A percentile compares a stretch with the other conserved stretches of the same genome.
Evolutionary conservation across 495 filamentous ascomycete genomes (phyloP).

Genomic region (Talaromyces adpressus): DNA sequence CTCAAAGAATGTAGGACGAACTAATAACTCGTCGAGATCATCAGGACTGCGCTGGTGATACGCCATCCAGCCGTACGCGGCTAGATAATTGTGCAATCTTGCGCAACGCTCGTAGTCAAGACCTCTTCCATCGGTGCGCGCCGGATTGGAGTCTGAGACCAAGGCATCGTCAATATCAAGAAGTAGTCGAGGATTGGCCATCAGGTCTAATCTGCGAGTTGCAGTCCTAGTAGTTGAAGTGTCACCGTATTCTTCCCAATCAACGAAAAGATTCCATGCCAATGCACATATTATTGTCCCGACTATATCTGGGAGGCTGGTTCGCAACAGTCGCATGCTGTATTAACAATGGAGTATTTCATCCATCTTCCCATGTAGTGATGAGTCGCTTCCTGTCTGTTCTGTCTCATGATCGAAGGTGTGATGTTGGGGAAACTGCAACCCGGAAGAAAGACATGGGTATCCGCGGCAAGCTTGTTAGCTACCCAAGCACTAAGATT

Average conservation of each 20-base stretch:
- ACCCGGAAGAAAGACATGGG: background rate
- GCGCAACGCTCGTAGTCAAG: constrained; percentile 34
- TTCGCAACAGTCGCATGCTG: background rate
- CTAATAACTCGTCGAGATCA: constrained; percentile 9
- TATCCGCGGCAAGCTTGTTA: background rate
- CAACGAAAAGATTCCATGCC: background rate
- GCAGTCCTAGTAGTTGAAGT: background rate
- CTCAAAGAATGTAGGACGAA: background rate
- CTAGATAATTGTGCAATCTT: constrained; percentile 34
- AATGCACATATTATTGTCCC: background rate
- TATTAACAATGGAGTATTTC: background rate
- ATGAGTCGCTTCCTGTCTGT: background rate
- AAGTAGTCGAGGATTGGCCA: background rate
- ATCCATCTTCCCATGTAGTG: background rate
- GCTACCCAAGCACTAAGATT: background rate
- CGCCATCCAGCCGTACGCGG: constrained; percentile 25
- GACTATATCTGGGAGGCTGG: background rate
- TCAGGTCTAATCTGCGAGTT: background rate
- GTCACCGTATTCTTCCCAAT: background rate
- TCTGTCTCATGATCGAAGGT: background rate
- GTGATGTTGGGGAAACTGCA: no score
- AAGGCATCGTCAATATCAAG: constrained; percentile 18
- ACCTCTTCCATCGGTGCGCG: constrained; percentile 16
- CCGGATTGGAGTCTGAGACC: constrained; percentile 23
- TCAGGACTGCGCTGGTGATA: constrained; percentile 11